Conservation (phyloP, 2,329 filamentous ascomycete genomes). For the Claviceps pusilla region DNA sequence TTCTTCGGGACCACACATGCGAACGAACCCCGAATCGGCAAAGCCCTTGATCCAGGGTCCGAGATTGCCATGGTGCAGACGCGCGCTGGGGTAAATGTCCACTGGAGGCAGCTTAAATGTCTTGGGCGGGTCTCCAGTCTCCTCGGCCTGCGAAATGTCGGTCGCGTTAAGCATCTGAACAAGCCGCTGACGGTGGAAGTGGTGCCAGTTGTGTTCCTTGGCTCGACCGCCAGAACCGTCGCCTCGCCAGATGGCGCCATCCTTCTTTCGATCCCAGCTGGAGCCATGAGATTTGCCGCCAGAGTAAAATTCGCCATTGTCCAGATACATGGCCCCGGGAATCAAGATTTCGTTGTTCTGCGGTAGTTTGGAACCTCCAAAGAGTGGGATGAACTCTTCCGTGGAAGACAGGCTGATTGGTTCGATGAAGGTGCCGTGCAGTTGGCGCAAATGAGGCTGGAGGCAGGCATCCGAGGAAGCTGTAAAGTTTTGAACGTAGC, state of each 20-base stretch:
- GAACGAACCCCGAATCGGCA: constrained; percentile 30
- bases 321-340: constrained; percentile 50
- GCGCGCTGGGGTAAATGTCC: constrained; percentile 27
- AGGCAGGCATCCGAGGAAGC: constrained; percentile 42
- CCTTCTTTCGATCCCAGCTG: constrained; percentile 41
- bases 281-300: constrained; percentile 40
- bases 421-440: constrained; percentile 44
- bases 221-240: constrained; percentile 45
- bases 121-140: constrained; percentile 21
- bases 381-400: constrained; percentile 42
- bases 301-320: constrained; percentile 40
- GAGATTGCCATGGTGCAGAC: constrained; percentile 18
- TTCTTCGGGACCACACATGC: constrained; percentile 22
- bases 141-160: constrained; percentile 33
- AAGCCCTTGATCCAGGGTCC: constrained; percentile 27
- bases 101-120: constrained; percentile 34
- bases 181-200: constrained; percentile 58
- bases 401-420: constrained; percentile 36
- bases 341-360: constrained; percentile 51
- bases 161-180: constrained; percentile 54
- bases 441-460: constrained; percentile 34
- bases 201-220: constrained; percentile 43
- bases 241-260: constrained; percentile 47
- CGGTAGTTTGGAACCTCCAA: constrained; percentile 46
- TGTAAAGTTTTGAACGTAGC: constrained; percentile 44